Base-by-base conservation (phyloP, 192 early-diverging fungal genomes). In the Diversispora epigaea region DNA sequence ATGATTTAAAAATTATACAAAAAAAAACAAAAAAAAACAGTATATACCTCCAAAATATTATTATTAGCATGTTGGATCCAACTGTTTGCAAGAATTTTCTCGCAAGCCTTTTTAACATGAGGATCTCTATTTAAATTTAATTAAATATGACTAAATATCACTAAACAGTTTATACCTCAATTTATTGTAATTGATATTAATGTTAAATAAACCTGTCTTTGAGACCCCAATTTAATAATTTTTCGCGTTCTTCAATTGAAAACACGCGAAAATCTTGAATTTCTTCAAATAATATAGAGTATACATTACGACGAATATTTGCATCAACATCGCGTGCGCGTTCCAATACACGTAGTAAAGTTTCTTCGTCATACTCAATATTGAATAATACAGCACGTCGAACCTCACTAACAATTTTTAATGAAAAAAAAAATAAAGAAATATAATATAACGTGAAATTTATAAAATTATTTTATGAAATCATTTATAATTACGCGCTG, bases 381-480 rank as follows among this genome's bases (percentile, higher is more conserved):
- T 93, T 92, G 73, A 90, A 86, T 49, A 96, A 76, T 49, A 93
- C 90, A 6, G 90, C 90, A 55, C 92, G 88, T 62, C 95, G 91
- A 15, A 96, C 93, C 69, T 96, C 93, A 15, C 90, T 92, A 70
- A 22, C 60, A 41, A 61, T 12, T 64, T 47, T 0, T 25, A 73
- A 56, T 41, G 15, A 11, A 46, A 40, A 73, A 77, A n/a, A 71
- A 78, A 60, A 22, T 58, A 19, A 75, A 44, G 25, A 49, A 21
- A 14, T 15, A 22, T 25, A 25, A 17, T 62, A 54, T 41, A 2
- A 32, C 8, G 15, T 2, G 15, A 56, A 68, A 19, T 49, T 63
- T 56, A 19, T 56, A 21, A 15, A 54, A 17, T 22, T 54, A 12
- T 17, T 61, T 32, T 22, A 74, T 57, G 6, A 19, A 21, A 12